Conservation (phyloP, 2,329 filamentous ascomycete genomes). For the Lachnellula subtilissima region DNA sequence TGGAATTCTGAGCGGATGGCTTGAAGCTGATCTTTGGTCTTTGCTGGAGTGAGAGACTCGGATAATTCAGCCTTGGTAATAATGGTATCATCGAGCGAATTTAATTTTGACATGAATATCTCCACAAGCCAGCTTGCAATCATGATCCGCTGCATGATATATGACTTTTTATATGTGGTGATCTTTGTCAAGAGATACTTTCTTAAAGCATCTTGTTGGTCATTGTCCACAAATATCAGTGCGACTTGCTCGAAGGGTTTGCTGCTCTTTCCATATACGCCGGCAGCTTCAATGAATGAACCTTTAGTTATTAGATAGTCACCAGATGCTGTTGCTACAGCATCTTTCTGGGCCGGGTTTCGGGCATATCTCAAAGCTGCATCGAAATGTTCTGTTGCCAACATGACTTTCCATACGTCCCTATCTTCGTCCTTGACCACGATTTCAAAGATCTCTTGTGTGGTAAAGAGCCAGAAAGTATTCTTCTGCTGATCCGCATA, state of each 20-base stretch:
- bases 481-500: slow-evolving; percentile 90
- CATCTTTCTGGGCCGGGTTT: slow-evolving; percentile 77
- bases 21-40: slow-evolving; percentile 68
- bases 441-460: slow-evolving; percentile 87
- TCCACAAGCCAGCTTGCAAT: slow-evolving; percentile 93
- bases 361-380: slow-evolving; percentile 80
- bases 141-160: slow-evolving; percentile 91
- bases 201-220: slow-evolving; percentile 83
- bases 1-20: slow-evolving; percentile 74
- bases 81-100: slow-evolving; percentile 89
- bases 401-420: slow-evolving; percentile 92
- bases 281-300: slow-evolving; percentile 78
- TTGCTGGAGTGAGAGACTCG: slow-evolving; percentile 64
- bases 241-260: slow-evolving; percentile 97
- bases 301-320: slow-evolving; percentile 81
- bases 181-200: slow-evolving; percentile 87
- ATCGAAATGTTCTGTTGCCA: slow-evolving; percentile 82
- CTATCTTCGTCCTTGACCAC: slow-evolving; percentile 85
- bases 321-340: slow-evolving; percentile 84
- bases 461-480: slow-evolving; percentile 95
- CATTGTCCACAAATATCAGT: slow-evolving; percentile 81
- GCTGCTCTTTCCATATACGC: slow-evolving; percentile 88
- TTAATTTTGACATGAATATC: slow-evolving; percentile 95
- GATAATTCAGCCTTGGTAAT: slow-evolving; percentile 79
- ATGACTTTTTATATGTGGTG: slow-evolving; percentile 72